Evolutionary conservation across 2,329 filamentous ascomycete species (phyloP).

Genomic region (Neocatenulostroma microsporum): DNA sequence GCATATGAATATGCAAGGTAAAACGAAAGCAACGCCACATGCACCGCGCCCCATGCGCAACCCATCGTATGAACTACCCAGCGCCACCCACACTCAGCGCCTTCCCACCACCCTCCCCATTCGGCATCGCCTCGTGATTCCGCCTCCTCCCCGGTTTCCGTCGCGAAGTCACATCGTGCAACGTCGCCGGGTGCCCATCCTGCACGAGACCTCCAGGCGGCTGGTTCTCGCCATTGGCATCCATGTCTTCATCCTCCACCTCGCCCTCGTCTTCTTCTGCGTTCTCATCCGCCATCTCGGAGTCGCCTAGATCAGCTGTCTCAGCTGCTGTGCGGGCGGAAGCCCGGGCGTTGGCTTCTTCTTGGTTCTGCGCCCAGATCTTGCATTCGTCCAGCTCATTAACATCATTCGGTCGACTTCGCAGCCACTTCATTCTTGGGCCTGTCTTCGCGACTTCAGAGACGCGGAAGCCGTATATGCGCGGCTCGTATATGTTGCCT

Average conservation of each 20-base stretch:
- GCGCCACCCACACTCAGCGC: conserved; percentile 15
- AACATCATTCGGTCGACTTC: conserved; percentile 72
- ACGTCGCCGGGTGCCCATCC: conserved; percentile 2
- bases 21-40: background rate
- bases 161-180: background rate
- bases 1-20: too few relatives aligned
- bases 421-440: conserved; percentile 93
- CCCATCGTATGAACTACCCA: conserved; percentile 5
- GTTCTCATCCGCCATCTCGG: conserved; percentile 25
- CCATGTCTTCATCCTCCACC: conserved; percentile 26
- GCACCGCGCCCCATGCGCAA: conserved; percentile 1
- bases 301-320: conserved; percentile 19
- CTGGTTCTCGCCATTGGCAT: conserved; percentile 10
- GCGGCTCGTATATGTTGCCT: conserved; percentile 82
- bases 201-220: conserved; percentile 1
- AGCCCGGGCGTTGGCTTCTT: too few relatives aligned
- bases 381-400: conserved; percentile 70
- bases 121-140: conserved; percentile 6
- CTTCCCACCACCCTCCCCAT: conserved; percentile 13
- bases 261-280: conserved; percentile 22
- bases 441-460: conserved; percentile 83
- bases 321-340: background rate
- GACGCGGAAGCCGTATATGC: conserved; percentile 94
- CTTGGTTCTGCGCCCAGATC: conserved; percentile 29
- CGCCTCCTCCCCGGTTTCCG: conserved; percentile 9